Evolutionary conservation across 2,329 filamentous ascomycete genomes (phyloP).

Genomic region (Alternaria longipes): DNA sequence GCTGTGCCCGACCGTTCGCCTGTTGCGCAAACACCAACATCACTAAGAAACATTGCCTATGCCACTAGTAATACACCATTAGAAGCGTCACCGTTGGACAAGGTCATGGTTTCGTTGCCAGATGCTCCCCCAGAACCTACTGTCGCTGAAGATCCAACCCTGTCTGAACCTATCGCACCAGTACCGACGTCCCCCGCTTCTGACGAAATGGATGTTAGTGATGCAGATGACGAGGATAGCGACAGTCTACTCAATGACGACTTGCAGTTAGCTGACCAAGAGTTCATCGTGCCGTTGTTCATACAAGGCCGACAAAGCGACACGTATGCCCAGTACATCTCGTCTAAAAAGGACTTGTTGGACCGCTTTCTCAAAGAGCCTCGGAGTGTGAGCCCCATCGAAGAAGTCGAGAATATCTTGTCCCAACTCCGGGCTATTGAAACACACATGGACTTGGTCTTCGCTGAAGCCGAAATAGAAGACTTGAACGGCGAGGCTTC

Average conservation of each 20-base stretch:
- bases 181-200: constrained; percentile 7
- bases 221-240: constrained; percentile 31
- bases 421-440: constrained; percentile 39
- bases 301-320: constrained; percentile 44
- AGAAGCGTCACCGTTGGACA: constrained; percentile 6
- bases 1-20: constrained; percentile 44
- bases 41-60: constrained; percentile 39
- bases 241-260: constrained; percentile 40
- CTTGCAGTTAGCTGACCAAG: constrained; percentile 37
- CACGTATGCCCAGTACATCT: constrained; percentile 33
- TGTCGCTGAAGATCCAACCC: constrained; percentile 11
- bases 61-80: constrained; percentile 22
- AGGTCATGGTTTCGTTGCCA: constrained; percentile 5
- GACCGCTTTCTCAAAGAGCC: constrained; percentile 27
- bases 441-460: constrained; percentile 45
- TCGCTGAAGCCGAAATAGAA: constrained; percentile 28
- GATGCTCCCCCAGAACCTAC: constrained; percentile 7
- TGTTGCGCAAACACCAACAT: constrained; percentile 34
- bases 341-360: constrained; percentile 29
- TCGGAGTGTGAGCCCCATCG: constrained; percentile 20
- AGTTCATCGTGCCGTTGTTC: constrained; percentile 46
- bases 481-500: constrained; percentile 16
- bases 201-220: constrained; percentile 31
- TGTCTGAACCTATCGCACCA: background rate
- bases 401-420: constrained; percentile 30